Evolutionary conservation across 108 stramenopile species (phyloP).

Genomic region (Seminavis robusta): DNA sequence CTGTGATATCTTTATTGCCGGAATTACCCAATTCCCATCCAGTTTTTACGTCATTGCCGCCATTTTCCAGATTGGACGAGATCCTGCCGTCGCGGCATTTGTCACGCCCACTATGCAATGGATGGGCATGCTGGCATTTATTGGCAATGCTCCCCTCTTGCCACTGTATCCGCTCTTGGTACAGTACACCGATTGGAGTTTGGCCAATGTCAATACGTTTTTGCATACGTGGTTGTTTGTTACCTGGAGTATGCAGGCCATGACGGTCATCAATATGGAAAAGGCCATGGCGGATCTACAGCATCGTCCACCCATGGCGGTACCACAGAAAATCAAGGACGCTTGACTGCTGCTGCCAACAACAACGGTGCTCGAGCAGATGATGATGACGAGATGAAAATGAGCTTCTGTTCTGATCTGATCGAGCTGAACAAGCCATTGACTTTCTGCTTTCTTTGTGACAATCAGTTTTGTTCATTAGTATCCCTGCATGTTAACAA

Average conservation of each 20-base stretch:
- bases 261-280: conserved; percentile 39
- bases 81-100: too few relatives aligned
- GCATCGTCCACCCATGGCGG: not conserved
- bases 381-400: too few relatives aligned
- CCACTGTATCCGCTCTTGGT: conserved; percentile 81
- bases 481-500: too few relatives aligned
- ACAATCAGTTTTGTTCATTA: too few relatives aligned
- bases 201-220: conserved; percentile 64
- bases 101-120: not conserved
- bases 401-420: too few relatives aligned
- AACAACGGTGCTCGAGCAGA: too few relatives aligned
- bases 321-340: not conserved
- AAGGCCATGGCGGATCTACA: conserved; percentile 9
- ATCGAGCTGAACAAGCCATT: too few relatives aligned
- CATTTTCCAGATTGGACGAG: conserved; percentile 1
- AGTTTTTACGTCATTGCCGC: conserved; percentile 60
- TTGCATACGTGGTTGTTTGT: conserved; percentile 72
- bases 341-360: too few relatives aligned
- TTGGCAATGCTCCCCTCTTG: conserved; percentile 75
- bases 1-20: conserved; percentile 89
- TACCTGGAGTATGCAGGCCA: conserved; percentile 79
- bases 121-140: conserved; percentile 64
- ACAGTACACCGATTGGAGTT: conserved; percentile 55
- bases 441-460: too few relatives aligned
- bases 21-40: conserved; percentile 66